Evolutionary conservation across 495 filamentous ascomycete genomes (phyloP).

Genomic region (Halenospora varia): DNA sequence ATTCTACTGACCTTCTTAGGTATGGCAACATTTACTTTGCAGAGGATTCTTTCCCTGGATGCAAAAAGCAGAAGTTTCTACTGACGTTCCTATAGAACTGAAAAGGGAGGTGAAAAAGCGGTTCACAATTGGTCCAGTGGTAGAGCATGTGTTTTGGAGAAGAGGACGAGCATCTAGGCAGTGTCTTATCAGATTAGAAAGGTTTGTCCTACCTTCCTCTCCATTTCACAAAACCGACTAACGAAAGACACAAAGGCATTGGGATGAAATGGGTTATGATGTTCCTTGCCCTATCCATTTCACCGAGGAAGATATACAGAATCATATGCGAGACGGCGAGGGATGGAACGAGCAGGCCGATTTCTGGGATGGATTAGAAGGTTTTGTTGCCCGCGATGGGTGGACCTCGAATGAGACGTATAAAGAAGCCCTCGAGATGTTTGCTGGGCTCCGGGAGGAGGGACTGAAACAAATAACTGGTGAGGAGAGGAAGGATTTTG

Average conservation of each 20-base stretch:
- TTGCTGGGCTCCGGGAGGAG: conserved; percentile 19
- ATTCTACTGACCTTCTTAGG: background rate
- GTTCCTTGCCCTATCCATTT: conserved; percentile 27
- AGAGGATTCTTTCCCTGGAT: conserved; percentile 5
- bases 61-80: conserved; percentile 3
- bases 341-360: conserved; percentile 25
- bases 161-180: conserved; percentile 17
- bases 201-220: conserved; percentile 11
- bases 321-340: conserved; percentile 20
- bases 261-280: conserved; percentile 9
- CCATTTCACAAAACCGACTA: background rate
- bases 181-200: conserved; percentile 21
- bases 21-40: conserved; percentile 12
- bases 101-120: conserved; percentile 5
- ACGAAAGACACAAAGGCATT: conserved; percentile 10
- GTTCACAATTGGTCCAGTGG: conserved; percentile 9
- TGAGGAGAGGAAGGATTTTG: conserved; percentile 16
- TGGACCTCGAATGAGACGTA: conserved; percentile 24
- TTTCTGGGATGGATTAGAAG: conserved; percentile 21
- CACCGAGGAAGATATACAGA: conserved; percentile 24
- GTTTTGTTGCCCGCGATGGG: conserved; percentile 17
- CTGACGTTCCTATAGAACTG: conserved; percentile 1
- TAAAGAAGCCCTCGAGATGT: conserved; percentile 23
- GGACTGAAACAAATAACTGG: conserved; percentile 17
- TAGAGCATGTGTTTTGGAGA: background rate